These are phyloP conservation scores for Globisporangium parvum DNA, from an alignment of 352 stramenopile species.

Conservation along the genomic window DNA sequence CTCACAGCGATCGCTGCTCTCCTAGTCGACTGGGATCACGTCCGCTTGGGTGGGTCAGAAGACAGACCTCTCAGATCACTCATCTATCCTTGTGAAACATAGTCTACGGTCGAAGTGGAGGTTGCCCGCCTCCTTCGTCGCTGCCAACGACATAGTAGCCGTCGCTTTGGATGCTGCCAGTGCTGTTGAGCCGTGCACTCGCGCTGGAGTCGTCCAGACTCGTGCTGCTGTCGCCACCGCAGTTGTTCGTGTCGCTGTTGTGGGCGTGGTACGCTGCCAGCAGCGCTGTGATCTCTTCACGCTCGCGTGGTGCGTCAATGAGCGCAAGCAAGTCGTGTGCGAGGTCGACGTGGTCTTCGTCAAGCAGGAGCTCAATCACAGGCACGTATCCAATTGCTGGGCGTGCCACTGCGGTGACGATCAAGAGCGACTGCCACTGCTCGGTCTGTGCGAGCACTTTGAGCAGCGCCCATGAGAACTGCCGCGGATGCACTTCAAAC, in stretches of 20 bases:
- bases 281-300: slow-evolving; percentile 23
- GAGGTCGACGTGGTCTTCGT: slow-evolving; percentile 34
- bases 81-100: too few relatives aligned
- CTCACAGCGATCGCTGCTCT: too few relatives aligned
- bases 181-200: too few relatives aligned
- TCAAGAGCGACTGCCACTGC: slow-evolving; percentile 43
- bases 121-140: too few relatives aligned
- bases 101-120: too few relatives aligned
- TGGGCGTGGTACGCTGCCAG: slow-evolving; percentile 18
- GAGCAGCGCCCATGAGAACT: slow-evolving; percentile 54
- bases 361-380: slow-evolving; percentile 42
- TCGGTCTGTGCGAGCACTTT: slow-evolving; percentile 32
- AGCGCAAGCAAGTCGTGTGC: slow-evolving; percentile 24
- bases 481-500: slow-evolving; percentile 35
- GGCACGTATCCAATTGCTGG: slow-evolving; percentile 38
- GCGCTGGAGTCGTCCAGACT: too few relatives aligned
- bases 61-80: too few relatives aligned
- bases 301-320: slow-evolving; percentile 27
- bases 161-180: too few relatives aligned
- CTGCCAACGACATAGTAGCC: too few relatives aligned
- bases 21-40: too few relatives aligned
- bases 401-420: slow-evolving; percentile 25
- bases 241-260: neutral
- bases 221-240: too few relatives aligned
- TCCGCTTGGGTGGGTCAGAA: too few relatives aligned